Evolutionary conservation across 306 rosid species (phyloP).

Genomic region (Delonix regia): DNA sequence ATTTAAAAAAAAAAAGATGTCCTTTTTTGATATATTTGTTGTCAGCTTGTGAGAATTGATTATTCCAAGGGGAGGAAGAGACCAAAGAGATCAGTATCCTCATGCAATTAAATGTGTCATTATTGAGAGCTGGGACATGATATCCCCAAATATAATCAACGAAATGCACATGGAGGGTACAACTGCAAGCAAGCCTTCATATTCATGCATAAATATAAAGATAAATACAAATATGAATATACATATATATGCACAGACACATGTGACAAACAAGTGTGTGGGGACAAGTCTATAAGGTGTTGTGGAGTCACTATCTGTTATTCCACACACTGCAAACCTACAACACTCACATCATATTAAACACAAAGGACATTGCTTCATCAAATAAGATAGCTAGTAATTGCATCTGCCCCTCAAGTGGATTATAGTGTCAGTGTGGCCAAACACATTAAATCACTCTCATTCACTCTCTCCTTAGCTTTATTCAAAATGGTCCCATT

Average conservation of each 20-base stretch:
- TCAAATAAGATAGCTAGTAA: slow-evolving; percentile 33
- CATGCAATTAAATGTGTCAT: slow-evolving; percentile 25
- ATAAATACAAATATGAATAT: too few species aligned
- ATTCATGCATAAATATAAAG: too few species aligned
- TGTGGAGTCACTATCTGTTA: slow-evolving; percentile 58
- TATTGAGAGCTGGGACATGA: slow-evolving; percentile 37
- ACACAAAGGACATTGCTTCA: slow-evolving; percentile 36
- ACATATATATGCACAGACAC: too few species aligned
- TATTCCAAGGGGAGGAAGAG: slow-evolving; percentile 15
- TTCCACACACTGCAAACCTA: slow-evolving; percentile 52
- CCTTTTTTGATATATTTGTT: slow-evolving; percentile 17
- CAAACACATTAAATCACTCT: slow-evolving; percentile 50
- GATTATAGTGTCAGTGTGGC: slow-evolving; percentile 50
- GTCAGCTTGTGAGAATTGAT: slow-evolving; percentile 34
- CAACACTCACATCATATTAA: slow-evolving; percentile 45
- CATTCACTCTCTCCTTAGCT: slow-evolving; percentile 19
- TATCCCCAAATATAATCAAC: slow-evolving; percentile 28
- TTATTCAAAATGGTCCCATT: slow-evolving; percentile 46
- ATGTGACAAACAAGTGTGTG: slow-evolving; percentile 41
- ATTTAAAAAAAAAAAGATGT: background rate
- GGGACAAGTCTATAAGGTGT: slow-evolving; percentile 57
- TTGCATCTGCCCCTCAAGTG: slow-evolving; percentile 52
- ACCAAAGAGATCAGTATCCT: slow-evolving; percentile 25
- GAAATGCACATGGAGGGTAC: slow-evolving; percentile 57
- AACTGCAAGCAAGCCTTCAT: slow-evolving; percentile 38